Evolutionary conservation across 495 filamentous ascomycete species (phyloP).

Genomic region (Penicillium tannophilum): DNA sequence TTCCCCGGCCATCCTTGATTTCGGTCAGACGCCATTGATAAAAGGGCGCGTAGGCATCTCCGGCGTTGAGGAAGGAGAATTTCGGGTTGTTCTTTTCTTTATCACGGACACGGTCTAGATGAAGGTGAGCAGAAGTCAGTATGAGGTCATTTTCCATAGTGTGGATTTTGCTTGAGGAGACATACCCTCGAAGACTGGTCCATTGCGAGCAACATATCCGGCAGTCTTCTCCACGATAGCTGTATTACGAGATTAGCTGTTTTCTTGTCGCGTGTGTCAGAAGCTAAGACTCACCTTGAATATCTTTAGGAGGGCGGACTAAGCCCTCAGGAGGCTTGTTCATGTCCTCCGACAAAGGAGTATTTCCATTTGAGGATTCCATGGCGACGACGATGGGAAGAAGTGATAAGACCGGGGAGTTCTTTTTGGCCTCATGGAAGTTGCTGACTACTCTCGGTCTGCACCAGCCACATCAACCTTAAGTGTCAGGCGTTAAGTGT

Average conservation of each 20-base stretch:
- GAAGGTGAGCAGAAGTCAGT: slow-evolving; percentile 20
- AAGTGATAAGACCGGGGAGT: slow-evolving; percentile 1
- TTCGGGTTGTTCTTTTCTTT: slow-evolving; percentile 86
- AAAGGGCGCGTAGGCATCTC: slow-evolving; percentile 84
- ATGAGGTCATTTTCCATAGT: not conserved
- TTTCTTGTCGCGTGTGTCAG: slow-evolving; percentile 2
- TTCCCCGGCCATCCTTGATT: slow-evolving; percentile 81
- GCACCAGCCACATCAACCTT: slow-evolving; percentile 2
- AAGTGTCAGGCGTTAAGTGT: not conserved
- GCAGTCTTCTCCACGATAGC: slow-evolving; percentile 93
- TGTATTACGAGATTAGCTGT: slow-evolving; percentile 39
- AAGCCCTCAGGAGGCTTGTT: slow-evolving; percentile 80
- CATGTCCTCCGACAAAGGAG: slow-evolving; percentile 52
- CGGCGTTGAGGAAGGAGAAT: slow-evolving; percentile 81
- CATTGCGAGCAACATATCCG: slow-evolving; percentile 84
- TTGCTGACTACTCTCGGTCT: slow-evolving; percentile 1
- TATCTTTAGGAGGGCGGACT: slow-evolving; percentile 82
- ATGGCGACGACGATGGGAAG: slow-evolving; percentile 28
- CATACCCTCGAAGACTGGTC: slow-evolving; percentile 74
- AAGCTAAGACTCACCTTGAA: slow-evolving; percentile 56
- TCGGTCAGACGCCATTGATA: slow-evolving; percentile 89
- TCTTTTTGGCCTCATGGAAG: not conserved
- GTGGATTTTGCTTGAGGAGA: not conserved
- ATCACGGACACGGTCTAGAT: slow-evolving; percentile 73
- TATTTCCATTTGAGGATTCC: slow-evolving; percentile 62